Evolutionary conservation across 2,329 filamentous ascomycete species (phyloP).

Genomic region (Penicillium sp.): DNA sequence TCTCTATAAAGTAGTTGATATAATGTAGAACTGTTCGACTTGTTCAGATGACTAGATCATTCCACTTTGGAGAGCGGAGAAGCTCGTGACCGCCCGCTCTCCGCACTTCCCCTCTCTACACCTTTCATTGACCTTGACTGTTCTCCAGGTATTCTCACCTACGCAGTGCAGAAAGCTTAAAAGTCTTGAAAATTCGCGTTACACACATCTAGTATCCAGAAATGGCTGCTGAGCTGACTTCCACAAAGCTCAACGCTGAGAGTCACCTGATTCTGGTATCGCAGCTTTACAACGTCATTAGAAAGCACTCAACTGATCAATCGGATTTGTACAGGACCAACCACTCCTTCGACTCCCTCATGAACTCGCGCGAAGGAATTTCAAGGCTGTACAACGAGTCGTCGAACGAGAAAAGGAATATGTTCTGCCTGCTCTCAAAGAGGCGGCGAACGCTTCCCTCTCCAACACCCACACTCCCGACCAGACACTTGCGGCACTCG

Average conservation of each 20-base stretch:
- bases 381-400: constrained; percentile 67
- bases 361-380: constrained; percentile 91
- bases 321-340: constrained; percentile 68
- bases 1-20: neutral
- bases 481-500: constrained; percentile 76
- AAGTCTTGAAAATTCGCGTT: too few species aligned
- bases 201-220: neutral
- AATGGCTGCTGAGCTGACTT: constrained; percentile 47
- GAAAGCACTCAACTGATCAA: constrained; percentile 7
- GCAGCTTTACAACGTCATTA: constrained; percentile 5
- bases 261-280: constrained; percentile 51
- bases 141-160: neutral
- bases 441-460: constrained; percentile 62
- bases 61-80: neutral
- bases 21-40: too few species aligned
- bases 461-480: constrained; percentile 63
- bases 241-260: constrained; percentile 51
- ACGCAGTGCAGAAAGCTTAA: neutral
- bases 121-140: neutral
- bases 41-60: neutral
- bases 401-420: constrained; percentile 51
- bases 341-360: constrained; percentile 88
- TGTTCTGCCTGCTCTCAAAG: constrained; percentile 50
- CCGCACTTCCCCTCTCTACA: constrained; percentile 9
- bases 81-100: constrained; percentile 12